phyloP scores from a whole-genome alignment of 371 early-diverging fungal species.

The Mucor piriformis region DNA sequence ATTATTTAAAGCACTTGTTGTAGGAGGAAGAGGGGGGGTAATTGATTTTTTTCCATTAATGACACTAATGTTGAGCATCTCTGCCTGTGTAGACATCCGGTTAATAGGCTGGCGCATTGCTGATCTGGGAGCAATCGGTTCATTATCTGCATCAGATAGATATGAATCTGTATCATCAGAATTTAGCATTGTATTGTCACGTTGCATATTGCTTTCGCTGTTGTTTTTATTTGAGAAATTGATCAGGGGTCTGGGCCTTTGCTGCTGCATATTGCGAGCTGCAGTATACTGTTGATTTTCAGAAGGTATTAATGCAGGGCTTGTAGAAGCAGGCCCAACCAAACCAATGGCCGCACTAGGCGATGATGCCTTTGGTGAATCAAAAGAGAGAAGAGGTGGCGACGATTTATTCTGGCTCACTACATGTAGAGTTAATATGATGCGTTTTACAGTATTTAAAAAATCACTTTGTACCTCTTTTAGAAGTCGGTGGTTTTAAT shows the following conservation, averaged over 20 bases:
- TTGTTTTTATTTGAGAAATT: slow-evolving; percentile 9
- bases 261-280: not conserved
- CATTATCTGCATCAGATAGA: slow-evolving; percentile 12
- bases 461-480: not conserved
- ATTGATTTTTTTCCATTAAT: not conserved
- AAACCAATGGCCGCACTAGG: not conserved
- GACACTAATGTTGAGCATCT: not conserved
- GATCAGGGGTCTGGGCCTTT: slow-evolving; percentile 16
- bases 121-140: slow-evolving; percentile 1
- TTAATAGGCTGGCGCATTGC: not conserved
- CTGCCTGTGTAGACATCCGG: not conserved
- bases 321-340: slow-evolving; percentile 2
- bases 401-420: not conserved
- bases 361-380: not conserved
- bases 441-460: not conserved
- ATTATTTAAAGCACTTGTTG: not conserved
- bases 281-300: slow-evolving; percentile 2
- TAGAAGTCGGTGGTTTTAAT: not conserved
- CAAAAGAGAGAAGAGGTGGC: slow-evolving; percentile 6
- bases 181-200: slow-evolving; percentile 1
- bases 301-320: slow-evolving; percentile 19
- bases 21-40: not conserved
- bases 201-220: not conserved
- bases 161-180: slow-evolving; percentile 10
- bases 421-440: not conserved